Evolutionary conservation across 2,329 filamentous ascomycete genomes (phyloP).

Genomic region (Botrytis medusae): DNA sequence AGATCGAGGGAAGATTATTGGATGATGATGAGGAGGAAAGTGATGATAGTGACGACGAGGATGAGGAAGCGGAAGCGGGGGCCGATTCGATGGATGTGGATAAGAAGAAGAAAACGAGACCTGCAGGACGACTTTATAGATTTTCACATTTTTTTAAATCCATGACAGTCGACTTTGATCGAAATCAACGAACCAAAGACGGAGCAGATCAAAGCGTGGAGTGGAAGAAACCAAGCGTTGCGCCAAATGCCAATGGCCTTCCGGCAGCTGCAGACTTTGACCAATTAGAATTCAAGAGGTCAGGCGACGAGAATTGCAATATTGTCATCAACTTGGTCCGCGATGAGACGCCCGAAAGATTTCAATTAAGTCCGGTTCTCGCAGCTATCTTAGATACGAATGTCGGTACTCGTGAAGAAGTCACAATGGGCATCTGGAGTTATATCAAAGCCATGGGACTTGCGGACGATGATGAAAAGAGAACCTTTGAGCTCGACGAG

Average conservation of each 20-base stretch:
- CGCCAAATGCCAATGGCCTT: constrained; percentile 50
- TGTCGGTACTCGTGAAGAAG: constrained; percentile 83
- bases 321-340: constrained; percentile 83
- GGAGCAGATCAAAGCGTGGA: constrained; percentile 63
- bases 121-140: constrained; percentile 51
- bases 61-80: constrained; percentile 41
- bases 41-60: constrained; percentile 50
- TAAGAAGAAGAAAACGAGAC: constrained; percentile 44
- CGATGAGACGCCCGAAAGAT: constrained; percentile 84
- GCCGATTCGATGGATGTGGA: constrained; percentile 56
- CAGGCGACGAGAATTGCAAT: constrained; percentile 89
- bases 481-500: constrained; percentile 88
- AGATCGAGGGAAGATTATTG: constrained; percentile 84
- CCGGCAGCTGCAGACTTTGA: constrained; percentile 77
- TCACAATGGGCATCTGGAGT: constrained; percentile 91
- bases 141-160: constrained; percentile 81
- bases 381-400: constrained; percentile 82
- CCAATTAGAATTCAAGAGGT: constrained; percentile 85
- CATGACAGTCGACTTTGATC: constrained; percentile 73
- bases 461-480: constrained; percentile 93
- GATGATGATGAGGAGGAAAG: constrained; percentile 62
- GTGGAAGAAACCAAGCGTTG: constrained; percentile 77
- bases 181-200: constrained; percentile 57
- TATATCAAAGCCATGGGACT: constrained; percentile 84
- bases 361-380: constrained; percentile 73